Conservation (phyloP, 2,329 filamentous ascomycete genomes). For the Cryphonectria nitschkei region DNA sequence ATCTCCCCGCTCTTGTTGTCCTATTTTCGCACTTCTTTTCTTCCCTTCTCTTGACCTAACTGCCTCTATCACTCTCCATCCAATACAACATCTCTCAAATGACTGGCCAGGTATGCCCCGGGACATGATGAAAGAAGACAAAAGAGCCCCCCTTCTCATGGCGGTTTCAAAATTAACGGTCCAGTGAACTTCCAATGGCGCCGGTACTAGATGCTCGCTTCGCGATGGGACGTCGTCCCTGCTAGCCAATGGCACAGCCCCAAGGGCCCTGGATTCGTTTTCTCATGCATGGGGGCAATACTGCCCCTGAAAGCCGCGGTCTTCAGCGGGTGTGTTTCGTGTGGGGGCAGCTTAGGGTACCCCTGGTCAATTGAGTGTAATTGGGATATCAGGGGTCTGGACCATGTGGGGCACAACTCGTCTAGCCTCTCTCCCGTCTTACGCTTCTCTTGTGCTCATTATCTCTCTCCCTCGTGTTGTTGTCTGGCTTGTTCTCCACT, state of each 20-base stretch:
- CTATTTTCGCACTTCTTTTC: neutral
- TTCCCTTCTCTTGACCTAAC: neutral
- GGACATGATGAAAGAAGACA: neutral
- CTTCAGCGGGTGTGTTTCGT: slow-evolving; percentile 22
- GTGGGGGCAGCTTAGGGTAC: slow-evolving; percentile 18
- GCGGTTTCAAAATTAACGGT: slow-evolving; percentile 17
- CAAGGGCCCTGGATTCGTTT: slow-evolving; percentile 15
- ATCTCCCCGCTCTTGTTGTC: neutral
- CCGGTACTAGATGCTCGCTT: slow-evolving; percentile 8
- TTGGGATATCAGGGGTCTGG: slow-evolving; percentile 25
- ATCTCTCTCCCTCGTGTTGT: neutral
- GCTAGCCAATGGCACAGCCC: slow-evolving; percentile 19
- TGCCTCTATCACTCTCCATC: neutral
- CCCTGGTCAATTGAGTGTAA: slow-evolving; percentile 19
- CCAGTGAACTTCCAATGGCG: slow-evolving; percentile 8
- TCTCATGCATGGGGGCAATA: neutral
- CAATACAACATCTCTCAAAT: neutral
- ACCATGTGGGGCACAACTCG: slow-evolving; percentile 3
- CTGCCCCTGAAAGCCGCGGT: slow-evolving; percentile 24
- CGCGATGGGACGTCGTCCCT: slow-evolving; percentile 8
- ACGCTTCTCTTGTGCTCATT: neutral
- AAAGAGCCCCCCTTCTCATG: neutral
- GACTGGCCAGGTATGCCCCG: neutral
- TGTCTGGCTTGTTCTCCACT: slow-evolving; percentile 19
- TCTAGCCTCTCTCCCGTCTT: slow-evolving; percentile 16